Percentiles rank a stretch among this genome's conserved stretches.
Conservation (phyloP, 2,329 filamentous ascomycete species). For the Rhytidhysteron rufulum region DNA sequence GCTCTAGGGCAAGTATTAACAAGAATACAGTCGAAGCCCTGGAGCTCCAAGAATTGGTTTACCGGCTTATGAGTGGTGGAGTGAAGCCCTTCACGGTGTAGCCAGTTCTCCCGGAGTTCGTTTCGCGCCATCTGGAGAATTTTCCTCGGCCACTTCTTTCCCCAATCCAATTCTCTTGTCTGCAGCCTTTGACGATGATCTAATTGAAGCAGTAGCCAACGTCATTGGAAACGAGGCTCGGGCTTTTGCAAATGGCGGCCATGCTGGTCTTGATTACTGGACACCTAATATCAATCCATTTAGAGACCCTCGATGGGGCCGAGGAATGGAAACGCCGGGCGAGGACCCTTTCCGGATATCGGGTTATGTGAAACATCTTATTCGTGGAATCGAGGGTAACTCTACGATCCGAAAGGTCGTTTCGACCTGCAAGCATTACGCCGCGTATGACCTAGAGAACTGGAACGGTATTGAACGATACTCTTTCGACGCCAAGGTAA, state of each 20-base stretch:
- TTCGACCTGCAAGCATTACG: conserved; percentile 42
- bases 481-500: conserved; percentile 55
- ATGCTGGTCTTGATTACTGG: conserved; percentile 55
- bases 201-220: conserved; percentile 56
- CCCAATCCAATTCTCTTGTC: conserved; percentile 61
- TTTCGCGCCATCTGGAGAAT: conserved; percentile 54
- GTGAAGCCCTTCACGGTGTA: conserved; percentile 60
- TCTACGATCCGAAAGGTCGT: conserved; percentile 30
- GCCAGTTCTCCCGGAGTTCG: conserved; percentile 54
- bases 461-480: conserved; percentile 33
- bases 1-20: not conserved
- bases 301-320: conserved; percentile 49
- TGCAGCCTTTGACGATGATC: conserved; percentile 60
- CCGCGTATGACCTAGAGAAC: conserved; percentile 27
- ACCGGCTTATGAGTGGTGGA: conserved; percentile 53
- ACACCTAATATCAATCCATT: conserved; percentile 67
- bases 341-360: conserved; percentile 54
- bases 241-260: conserved; percentile 61
- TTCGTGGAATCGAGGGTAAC: conserved; percentile 53
- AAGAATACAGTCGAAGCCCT: not conserved
- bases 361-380: conserved; percentile 51
- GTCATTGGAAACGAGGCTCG: conserved; percentile 60
- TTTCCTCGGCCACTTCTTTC: conserved; percentile 61
- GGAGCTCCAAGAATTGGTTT: conserved; percentile 52
- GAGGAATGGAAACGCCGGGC: conserved; percentile 49